These are phyloP conservation scores for Trichosporon ovoides DNA, from an alignment of 1,284 basidiomycete genomes.

Conservation along the genomic window DNA sequence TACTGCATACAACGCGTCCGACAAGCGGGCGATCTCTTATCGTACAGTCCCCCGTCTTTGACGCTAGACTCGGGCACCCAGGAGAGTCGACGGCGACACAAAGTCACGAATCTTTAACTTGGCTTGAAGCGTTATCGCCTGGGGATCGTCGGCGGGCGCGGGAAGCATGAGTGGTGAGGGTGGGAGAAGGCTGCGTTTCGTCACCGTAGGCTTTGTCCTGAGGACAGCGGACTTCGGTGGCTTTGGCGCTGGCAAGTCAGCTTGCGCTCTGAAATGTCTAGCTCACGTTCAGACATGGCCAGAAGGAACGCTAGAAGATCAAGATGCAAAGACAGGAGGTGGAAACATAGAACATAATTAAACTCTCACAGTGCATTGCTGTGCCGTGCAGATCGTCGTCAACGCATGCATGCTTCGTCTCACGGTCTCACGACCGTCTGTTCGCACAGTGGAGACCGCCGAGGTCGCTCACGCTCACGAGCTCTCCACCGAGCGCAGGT, in stretches of 20 bases:
- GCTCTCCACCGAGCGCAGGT: neutral
- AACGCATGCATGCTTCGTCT: no score
- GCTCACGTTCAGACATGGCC: no score
- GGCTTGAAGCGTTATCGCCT: neutral
- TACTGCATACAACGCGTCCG: neutral
- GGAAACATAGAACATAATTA: no score
- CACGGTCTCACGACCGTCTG: no score
- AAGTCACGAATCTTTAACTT: neutral
- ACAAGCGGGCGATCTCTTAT: neutral
- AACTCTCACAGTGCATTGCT: no score
- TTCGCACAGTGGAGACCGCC: no score
- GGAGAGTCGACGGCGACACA: neutral
- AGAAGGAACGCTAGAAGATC: no score
- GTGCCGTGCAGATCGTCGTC: no score
- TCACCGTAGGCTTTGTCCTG: neutral
- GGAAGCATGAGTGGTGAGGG: conserved; percentile 11
- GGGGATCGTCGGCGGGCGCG: neutral
- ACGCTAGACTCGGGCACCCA: neutral
- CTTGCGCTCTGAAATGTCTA: no score
- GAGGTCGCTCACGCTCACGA: neutral
- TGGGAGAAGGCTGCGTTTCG: neutral
- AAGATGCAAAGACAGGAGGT: no score
- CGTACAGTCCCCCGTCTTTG: neutral
- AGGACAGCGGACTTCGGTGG: neutral
- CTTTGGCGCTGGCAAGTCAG: neutral